Conservation (phyloP, 192 early-diverging fungal species). For the Coemansia sp. region DNA sequence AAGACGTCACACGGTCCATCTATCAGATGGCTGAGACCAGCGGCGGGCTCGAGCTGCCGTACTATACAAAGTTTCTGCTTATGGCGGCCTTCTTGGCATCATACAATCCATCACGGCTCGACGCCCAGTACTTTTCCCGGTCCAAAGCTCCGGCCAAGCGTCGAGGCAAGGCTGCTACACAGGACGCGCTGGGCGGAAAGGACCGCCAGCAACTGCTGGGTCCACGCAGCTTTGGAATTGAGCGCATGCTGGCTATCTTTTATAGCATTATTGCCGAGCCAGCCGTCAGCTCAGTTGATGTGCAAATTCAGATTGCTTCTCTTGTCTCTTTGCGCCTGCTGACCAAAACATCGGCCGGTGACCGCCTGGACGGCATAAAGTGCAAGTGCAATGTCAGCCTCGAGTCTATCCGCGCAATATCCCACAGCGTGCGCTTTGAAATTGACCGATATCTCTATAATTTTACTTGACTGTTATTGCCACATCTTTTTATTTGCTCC, state of each 20-base stretch:
- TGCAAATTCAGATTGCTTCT: slow-evolving; percentile 73
- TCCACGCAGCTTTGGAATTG: slow-evolving; percentile 90
- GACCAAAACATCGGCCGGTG: slow-evolving; percentile 65
- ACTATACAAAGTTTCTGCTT: slow-evolving; percentile 86
- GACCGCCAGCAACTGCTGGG: slow-evolving; percentile 86
- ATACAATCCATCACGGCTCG: slow-evolving; percentile 86
- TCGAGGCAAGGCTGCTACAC: slow-evolving; percentile 49
- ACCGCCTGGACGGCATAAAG: slow-evolving; percentile 79
- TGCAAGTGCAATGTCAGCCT: slow-evolving; percentile 88
- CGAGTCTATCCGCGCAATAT: slow-evolving; percentile 72
- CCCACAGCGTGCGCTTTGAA: slow-evolving; percentile 80
- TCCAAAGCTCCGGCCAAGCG: slow-evolving; percentile 33
- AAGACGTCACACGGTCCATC: slow-evolving; percentile 44
- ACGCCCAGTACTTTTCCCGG: slow-evolving; percentile 84
- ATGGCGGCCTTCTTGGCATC: slow-evolving; percentile 90
- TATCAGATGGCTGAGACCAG: slow-evolving; percentile 46
- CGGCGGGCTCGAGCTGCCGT: slow-evolving; percentile 74
- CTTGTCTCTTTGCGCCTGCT: slow-evolving; percentile 77
- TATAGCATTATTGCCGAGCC: slow-evolving; percentile 79
- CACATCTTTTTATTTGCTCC: too few relatives aligned
- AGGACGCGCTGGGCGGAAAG: slow-evolving; percentile 52
- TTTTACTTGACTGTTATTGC: slow-evolving; percentile 22
- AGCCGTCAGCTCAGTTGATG: slow-evolving; percentile 71
- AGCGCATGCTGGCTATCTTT: slow-evolving; percentile 96
- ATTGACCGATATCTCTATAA: slow-evolving; percentile 80